These are phyloP conservation scores for Claviceps cyperi DNA, from an alignment of 2,329 filamentous ascomycete species.

Conservation along the genomic window DNA sequence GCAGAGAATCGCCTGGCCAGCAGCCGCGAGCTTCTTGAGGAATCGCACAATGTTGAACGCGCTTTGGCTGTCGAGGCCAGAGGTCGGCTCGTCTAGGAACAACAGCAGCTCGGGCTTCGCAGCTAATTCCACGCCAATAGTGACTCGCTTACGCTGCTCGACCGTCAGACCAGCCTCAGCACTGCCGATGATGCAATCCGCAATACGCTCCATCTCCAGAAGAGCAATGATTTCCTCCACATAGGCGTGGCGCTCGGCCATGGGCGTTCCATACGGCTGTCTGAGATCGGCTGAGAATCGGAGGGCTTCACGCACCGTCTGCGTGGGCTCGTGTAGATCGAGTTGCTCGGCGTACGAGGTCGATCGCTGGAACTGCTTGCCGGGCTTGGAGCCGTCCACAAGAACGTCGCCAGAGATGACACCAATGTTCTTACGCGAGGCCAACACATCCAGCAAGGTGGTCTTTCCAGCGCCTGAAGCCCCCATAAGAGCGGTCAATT, in stretches of 20 bases:
- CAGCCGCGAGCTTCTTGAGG: conserved; percentile 60
- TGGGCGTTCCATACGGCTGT: conserved; percentile 38
- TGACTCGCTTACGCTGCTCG: conserved; percentile 60
- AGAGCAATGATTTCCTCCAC: conserved; percentile 47
- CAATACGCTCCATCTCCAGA: conserved; percentile 43
- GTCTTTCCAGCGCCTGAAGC: conserved; percentile 80
- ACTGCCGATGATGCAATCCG: conserved; percentile 43
- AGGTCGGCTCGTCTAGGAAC: conserved; percentile 69
- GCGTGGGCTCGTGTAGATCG: conserved; percentile 45
- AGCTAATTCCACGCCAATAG: conserved; percentile 79
- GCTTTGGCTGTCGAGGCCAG: conserved; percentile 46
- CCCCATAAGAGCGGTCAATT: conserved; percentile 69
- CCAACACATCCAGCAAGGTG: conserved; percentile 65
- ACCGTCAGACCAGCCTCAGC: conserved; percentile 57
- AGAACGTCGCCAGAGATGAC: conserved; percentile 42
- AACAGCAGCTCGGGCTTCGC: conserved; percentile 66
- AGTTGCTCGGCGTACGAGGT: conserved; percentile 50
- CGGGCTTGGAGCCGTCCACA: conserved; percentile 41
- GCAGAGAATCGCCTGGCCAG: conserved; percentile 77
- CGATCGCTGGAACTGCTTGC: conserved; percentile 45
- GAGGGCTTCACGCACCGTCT: conserved; percentile 49
- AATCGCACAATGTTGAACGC: conserved; percentile 68
- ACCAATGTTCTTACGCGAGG: conserved; percentile 45
- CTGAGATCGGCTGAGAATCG: conserved; percentile 48
- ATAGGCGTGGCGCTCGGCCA: conserved; percentile 41